Conservation (phyloP, 805 yeast genomes). For the Candida awuae region DNA sequence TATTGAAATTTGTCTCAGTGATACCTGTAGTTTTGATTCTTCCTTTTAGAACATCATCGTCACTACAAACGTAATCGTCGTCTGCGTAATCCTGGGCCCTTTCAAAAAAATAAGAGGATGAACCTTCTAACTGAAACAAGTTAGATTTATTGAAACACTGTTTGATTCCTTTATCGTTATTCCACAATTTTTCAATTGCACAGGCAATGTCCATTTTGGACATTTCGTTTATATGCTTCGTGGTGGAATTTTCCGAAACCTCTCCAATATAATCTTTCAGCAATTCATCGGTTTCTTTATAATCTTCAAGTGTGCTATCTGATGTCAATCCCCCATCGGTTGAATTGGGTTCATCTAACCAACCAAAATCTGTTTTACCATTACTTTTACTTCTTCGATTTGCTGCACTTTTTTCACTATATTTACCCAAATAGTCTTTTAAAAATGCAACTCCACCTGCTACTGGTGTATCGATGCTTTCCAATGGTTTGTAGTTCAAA, state of each 20-base stretch:
- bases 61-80: constrained; percentile 59
- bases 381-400: constrained; percentile 48
- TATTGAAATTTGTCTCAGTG: constrained; percentile 72
- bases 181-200: constrained; percentile 68
- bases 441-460: constrained; percentile 62
- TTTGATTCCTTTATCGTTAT: constrained; percentile 55
- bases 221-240: not conserved
- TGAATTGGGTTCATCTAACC: constrained; percentile 19
- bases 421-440: constrained; percentile 55
- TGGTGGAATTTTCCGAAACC: constrained; percentile 7
- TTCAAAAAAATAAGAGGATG: constrained; percentile 74
- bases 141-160: constrained; percentile 53
- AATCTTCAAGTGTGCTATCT: constrained; percentile 10
- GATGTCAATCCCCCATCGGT: constrained; percentile 7
- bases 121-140: constrained; percentile 78
- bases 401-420: constrained; percentile 46
- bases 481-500: constrained; percentile 49
- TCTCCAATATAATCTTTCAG: constrained; percentile 16
- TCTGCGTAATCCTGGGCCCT: constrained; percentile 58
- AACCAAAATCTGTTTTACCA: constrained; percentile 37
- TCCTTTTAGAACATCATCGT: constrained; percentile 81
- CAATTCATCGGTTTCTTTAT: constrained; percentile 11
- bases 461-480: constrained; percentile 51
- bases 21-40: constrained; percentile 95
- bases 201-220: constrained; percentile 52